These are phyloP conservation scores for Phyllosticta citriasiana DNA, from an alignment of 2,329 filamentous ascomycete genomes.

Conservation along the genomic window DNA sequence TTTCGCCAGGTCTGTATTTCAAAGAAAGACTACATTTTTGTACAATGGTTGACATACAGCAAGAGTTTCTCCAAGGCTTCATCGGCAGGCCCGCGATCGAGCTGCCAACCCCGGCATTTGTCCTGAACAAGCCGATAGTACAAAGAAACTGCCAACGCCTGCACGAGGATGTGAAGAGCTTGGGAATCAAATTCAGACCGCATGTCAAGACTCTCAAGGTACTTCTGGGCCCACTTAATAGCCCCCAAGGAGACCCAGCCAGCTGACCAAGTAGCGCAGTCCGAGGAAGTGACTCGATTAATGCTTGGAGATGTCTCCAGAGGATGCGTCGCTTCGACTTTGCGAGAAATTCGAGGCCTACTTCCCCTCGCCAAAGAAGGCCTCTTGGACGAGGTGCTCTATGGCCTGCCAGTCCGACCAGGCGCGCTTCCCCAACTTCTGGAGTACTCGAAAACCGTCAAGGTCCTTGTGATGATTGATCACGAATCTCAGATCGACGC, in stretches of 20 bases:
- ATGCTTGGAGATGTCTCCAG: slow-evolving; percentile 5
- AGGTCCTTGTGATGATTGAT: slow-evolving; percentile 9
- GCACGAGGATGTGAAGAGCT: slow-evolving; percentile 7
- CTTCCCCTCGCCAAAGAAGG: slow-evolving; percentile 4
- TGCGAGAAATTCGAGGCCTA: slow-evolving; percentile 6
- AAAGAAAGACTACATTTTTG: background rate
- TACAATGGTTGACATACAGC: slow-evolving; percentile 6
- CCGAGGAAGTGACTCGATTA: slow-evolving; percentile 5
- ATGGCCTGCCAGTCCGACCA: slow-evolving; percentile 7
- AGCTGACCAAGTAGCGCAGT: background rate
- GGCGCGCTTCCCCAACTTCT: background rate
- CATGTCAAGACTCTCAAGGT: slow-evolving; percentile 11
- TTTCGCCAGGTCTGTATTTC: background rate
- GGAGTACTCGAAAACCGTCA: background rate
- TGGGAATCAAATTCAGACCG: slow-evolving; percentile 8
- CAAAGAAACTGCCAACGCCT: slow-evolving; percentile 6
- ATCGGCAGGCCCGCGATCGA: slow-evolving; percentile 8
- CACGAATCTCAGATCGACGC: slow-evolving; percentile 6
- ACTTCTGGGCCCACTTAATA: background rate
- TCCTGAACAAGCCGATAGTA: slow-evolving; percentile 8
- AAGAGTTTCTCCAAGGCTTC: slow-evolving; percentile 4
- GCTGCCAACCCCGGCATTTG: slow-evolving; percentile 7
- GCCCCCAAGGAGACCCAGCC: background rate
- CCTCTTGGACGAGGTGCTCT: slow-evolving; percentile 5
- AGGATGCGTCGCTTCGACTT: slow-evolving; percentile 3